Conservation (phyloP, 805 yeast species). For the Cyberlindnera mrakii region DNA sequence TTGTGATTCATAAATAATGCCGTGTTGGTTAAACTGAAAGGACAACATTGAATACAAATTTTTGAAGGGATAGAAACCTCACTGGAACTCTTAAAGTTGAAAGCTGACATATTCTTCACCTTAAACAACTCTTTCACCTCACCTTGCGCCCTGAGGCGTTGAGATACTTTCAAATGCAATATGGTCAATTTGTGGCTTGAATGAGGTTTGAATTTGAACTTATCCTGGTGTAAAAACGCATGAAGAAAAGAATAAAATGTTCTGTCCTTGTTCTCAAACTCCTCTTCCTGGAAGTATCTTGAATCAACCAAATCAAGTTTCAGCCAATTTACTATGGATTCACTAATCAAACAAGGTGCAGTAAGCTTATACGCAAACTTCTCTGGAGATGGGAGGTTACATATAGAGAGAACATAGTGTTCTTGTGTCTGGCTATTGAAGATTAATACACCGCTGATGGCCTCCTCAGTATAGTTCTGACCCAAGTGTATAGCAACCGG, state of each 20-base stretch:
- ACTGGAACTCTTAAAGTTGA: conserved; percentile 7
- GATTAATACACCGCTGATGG: conserved; percentile 21
- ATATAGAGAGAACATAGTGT: conserved; percentile 16
- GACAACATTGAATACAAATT: conserved; percentile 20
- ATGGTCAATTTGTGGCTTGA: conserved; percentile 8
- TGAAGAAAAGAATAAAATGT: conserved; percentile 4
- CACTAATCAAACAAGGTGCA: conserved; percentile 7
- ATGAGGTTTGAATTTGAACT: conserved; percentile 17
- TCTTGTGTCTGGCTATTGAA: conserved; percentile 5
- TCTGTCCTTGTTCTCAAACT: neutral
- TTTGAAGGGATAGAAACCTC: conserved; percentile 13
- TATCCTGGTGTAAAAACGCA: conserved; percentile 7
- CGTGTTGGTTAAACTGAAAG: conserved; percentile 25
- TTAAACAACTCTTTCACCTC: conserved; percentile 9
- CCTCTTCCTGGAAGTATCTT: conserved; percentile 1
- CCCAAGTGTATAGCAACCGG: conserved; percentile 23
- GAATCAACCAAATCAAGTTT: conserved; percentile 7
- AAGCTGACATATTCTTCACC: conserved; percentile 4
- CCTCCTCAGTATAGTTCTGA: conserved; percentile 5
- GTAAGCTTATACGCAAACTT: conserved; percentile 13
- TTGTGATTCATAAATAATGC: conserved; percentile 22
- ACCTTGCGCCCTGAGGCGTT: neutral
- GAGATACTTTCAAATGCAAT: conserved; percentile 13
- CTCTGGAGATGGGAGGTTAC: conserved; percentile 12
- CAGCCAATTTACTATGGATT: conserved; percentile 15